A percentile compares a stretch with the other conserved stretches of the same genome.
Evolutionary conservation across 768 basidiomycete genomes (phyloP).

Genomic region (Sarcomyxa edulis): DNA sequence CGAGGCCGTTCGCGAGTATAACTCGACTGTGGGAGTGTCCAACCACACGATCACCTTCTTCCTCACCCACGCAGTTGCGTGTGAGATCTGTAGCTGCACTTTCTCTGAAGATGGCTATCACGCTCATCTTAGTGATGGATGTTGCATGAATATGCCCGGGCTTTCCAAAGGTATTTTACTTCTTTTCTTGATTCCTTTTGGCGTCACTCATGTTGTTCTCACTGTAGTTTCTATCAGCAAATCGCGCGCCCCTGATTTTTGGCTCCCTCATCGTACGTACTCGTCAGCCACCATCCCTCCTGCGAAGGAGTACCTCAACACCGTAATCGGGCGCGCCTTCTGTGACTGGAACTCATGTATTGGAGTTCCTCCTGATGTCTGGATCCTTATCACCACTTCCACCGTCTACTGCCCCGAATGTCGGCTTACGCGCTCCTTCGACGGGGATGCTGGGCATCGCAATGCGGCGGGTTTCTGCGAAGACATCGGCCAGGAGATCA

Average conservation of each 20-base stretch:
- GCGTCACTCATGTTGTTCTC: too few species aligned
- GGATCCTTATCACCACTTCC: constrained; percentile 8
- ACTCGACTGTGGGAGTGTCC: constrained; percentile 1
- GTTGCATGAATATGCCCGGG: constrained; percentile 1
- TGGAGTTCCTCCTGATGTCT: constrained; percentile 12
- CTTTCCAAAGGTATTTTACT: neutral
- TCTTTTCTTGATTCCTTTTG: neutral
- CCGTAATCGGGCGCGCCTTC: constrained; percentile 6
- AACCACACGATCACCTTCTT: neutral
- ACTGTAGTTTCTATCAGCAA: neutral
- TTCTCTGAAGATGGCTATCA: constrained; percentile 3
- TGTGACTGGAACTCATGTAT: constrained; percentile 12
- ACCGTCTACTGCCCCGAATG: constrained; percentile 8
- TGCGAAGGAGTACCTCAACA: constrained; percentile 4
- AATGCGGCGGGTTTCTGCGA: neutral
- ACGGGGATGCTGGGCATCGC: constrained; percentile 6
- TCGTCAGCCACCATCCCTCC: neutral
- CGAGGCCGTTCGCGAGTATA: neutral
- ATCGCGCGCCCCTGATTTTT: neutral
- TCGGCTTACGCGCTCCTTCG: constrained; percentile 4
- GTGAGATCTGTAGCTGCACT: neutral
- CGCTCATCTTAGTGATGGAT: neutral
- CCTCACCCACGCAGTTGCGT: neutral
- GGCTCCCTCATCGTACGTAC: neutral
- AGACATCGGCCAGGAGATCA: neutral